A percentile compares a stretch with the other conserved stretches of the same genome.
phyloP scores from a whole-genome alignment of 2,329 filamentous ascomycete genomes.

The Pseudogymnoascus sp. region DNA sequence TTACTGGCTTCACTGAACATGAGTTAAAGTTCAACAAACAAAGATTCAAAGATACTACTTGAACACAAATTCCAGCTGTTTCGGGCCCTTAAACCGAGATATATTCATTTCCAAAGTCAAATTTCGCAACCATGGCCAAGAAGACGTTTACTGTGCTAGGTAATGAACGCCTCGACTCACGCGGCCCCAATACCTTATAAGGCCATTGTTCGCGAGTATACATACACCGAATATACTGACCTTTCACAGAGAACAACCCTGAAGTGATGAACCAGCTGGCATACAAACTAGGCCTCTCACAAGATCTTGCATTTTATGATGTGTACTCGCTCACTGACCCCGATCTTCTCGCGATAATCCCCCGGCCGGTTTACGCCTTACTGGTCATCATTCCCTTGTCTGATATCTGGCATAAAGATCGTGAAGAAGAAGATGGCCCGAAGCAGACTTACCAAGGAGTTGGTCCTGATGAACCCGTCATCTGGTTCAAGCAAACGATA shows the following conservation, averaged over 20 bases:
- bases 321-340: slow-evolving; percentile 86
- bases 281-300: slow-evolving; percentile 74
- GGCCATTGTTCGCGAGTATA: no score
- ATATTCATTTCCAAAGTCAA: neutral
- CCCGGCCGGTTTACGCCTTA: slow-evolving; percentile 78
- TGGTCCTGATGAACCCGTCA: slow-evolving; percentile 63
- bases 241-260: slow-evolving; percentile 51
- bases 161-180: neutral
- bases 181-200: no score
- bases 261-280: slow-evolving; percentile 79
- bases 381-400: slow-evolving; percentile 88
- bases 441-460: slow-evolving; percentile 56
- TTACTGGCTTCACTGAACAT: neutral
- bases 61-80: neutral
- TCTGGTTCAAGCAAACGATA: slow-evolving; percentile 96
- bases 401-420: slow-evolving; percentile 67
- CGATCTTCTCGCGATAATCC: slow-evolving; percentile 76
- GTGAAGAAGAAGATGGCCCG: slow-evolving; percentile 62
- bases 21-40: neutral
- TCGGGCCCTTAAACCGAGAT: neutral
- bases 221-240: no score
- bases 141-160: neutral
- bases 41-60: neutral
- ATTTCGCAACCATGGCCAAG: neutral
- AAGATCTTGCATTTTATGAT: slow-evolving; percentile 73